Evolutionary conservation across 805 yeast genomes (phyloP).

Genomic region (Millerozyma miso): DNA sequence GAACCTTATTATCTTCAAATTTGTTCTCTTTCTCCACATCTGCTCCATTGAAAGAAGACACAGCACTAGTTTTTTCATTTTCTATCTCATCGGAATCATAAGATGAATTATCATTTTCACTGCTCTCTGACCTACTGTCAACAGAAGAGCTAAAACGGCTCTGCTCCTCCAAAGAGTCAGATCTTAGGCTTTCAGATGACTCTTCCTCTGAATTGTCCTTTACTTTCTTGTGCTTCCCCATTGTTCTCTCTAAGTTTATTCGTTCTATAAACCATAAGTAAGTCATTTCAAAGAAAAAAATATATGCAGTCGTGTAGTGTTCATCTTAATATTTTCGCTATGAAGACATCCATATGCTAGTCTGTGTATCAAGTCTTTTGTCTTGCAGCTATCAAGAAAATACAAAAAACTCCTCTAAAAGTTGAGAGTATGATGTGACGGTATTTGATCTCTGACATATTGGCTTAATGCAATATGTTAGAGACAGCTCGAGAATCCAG

Average conservation of each 20-base stretch:
- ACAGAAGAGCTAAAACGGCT: neutral
- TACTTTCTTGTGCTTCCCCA: neutral
- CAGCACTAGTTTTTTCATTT: neutral
- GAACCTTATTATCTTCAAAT: slow-evolving; percentile 7
- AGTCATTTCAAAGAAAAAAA: no score
- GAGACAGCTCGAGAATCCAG: no score
- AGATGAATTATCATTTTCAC: neutral
- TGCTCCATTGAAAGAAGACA: neutral
- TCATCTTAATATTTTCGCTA: no score
- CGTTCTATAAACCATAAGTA: no score
- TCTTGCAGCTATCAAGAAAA: no score
- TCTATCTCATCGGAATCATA: neutral
- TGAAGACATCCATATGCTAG: no score
- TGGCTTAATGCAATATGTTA: no score
- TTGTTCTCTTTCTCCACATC: slow-evolving; percentile 18
- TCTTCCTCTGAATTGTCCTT: neutral
- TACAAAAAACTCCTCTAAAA: no score
- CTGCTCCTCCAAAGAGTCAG: neutral
- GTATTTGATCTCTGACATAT: no score
- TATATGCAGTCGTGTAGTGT: no score
- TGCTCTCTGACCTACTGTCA: neutral
- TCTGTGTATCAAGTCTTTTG: no score
- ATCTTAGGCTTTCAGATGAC: neutral
- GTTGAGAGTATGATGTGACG: no score
- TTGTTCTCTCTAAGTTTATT: neutral